A percentile compares a stretch with the other conserved stretches of the same genome.
Conservation (phyloP, 805 yeast species). For the Deakozyma indianensis region DNA sequence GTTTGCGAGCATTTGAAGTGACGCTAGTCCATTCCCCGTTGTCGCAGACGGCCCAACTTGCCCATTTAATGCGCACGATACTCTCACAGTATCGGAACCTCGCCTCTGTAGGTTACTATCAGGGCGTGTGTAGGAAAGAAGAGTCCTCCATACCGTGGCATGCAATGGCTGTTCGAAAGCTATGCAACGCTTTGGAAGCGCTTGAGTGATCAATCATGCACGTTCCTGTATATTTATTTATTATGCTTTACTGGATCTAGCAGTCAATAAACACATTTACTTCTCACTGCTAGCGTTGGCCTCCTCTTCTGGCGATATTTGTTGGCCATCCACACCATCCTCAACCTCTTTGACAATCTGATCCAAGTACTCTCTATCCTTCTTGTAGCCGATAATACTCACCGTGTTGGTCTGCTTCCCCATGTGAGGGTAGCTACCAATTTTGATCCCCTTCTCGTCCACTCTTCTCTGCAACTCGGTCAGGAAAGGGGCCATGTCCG, state of each 20-base stretch:
- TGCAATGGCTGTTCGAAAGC: background rate
- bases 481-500: conserved; percentile 54
- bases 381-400: conserved; percentile 50
- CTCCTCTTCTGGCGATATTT: conserved; percentile 47
- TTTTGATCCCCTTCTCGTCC: conserved; percentile 33
- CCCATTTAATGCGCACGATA: background rate
- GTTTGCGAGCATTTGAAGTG: background rate
- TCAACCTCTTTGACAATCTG: conserved; percentile 33
- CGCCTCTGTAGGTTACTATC: background rate
- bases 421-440: conserved; percentile 80
- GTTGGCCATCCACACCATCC: conserved; percentile 36
- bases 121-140: background rate
- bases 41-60: background rate
- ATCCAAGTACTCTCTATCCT: conserved; percentile 25
- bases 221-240: too few relatives aligned
- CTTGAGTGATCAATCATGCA: background rate
- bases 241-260: background rate
- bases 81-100: background rate
- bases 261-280: too few relatives aligned
- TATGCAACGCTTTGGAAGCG: background rate
- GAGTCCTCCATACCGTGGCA: background rate
- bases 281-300: conserved; percentile 6
- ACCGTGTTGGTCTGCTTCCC: conserved; percentile 50
- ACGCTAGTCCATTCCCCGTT: background rate
- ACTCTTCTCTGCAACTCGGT: conserved; percentile 34